Evolutionary conservation across 106 monocot species (phyloP).

Genomic region (Platanthera zijinensis): DNA sequence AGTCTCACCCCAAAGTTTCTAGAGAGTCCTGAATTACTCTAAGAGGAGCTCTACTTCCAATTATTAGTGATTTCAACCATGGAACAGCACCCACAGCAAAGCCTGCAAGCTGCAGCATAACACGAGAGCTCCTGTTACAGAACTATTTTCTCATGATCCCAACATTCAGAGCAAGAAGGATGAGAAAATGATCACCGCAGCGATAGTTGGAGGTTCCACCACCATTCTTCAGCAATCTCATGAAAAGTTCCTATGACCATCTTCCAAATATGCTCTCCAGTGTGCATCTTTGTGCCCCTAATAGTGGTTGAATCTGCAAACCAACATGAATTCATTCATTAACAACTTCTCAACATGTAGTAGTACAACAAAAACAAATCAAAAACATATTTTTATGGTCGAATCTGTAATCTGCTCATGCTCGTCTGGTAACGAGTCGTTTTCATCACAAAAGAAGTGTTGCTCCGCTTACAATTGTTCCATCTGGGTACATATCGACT

Average conservation of each 20-base stretch:
- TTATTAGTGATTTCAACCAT: constrained; percentile 36
- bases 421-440: no score
- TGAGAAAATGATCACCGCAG: constrained; percentile 23
- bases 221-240: constrained; percentile 25
- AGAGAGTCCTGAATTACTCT: constrained; percentile 36
- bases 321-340: not conserved
- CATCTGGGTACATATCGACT: not conserved
- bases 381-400: no score
- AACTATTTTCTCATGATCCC: no score
- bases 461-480: not conserved
- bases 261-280: not conserved
- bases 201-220: constrained; percentile 26
- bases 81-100: constrained; percentile 33
- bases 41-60: constrained; percentile 30
- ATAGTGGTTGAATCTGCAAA: not conserved
- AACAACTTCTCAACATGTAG: no score
- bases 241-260: constrained; percentile 15
- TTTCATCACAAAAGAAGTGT: no score
- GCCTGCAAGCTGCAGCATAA: constrained; percentile 19
- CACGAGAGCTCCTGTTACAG: not conserved
- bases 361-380: no score
- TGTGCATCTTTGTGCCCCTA: constrained; percentile 7
- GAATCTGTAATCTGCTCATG: no score
- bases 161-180: no score
- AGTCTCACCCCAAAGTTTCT: constrained; percentile 29